Evolutionary conservation across 139 green algal species (phyloP).

Genomic region (Chlorella sp.): DNA sequence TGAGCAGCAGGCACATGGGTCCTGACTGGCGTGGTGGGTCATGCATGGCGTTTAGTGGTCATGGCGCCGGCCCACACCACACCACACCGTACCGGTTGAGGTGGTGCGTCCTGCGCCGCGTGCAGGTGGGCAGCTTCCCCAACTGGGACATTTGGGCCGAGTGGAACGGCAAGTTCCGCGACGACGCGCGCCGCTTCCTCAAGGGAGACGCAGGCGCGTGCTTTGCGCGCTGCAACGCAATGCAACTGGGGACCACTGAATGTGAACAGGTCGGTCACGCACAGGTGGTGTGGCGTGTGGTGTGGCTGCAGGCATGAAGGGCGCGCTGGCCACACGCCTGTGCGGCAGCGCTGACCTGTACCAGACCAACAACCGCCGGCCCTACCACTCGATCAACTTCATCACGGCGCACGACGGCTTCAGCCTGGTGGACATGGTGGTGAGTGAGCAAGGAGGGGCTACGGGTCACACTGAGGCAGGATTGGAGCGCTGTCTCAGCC

Average conservation of each 20-base stretch:
- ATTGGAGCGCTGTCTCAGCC: not conserved
- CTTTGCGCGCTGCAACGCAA: not conserved
- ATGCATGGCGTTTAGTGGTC: too few species aligned
- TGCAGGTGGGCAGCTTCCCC: conserved; percentile 83
- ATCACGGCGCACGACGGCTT: conserved; percentile 95
- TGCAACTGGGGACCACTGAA: not conserved
- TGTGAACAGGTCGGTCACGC: too few species aligned
- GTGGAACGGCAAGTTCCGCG: conserved; percentile 89
- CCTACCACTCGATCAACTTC: conserved; percentile 96
- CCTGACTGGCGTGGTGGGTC: too few species aligned
- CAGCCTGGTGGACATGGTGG: conserved; percentile 86
- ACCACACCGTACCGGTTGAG: not conserved
- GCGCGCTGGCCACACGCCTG: conserved; percentile 81
- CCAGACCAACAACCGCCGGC: conserved; percentile 60
- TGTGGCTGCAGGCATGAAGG: conserved; percentile 89
- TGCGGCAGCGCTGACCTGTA: conserved; percentile 91
- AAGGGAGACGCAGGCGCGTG: conserved; percentile 49
- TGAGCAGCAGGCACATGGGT: conserved; percentile 10
- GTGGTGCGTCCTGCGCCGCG: not conserved
- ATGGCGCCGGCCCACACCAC: too few species aligned
- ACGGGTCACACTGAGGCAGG: not conserved
- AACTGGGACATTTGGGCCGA: conserved; percentile 91
- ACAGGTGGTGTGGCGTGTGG: too few species aligned
- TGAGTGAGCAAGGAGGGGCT: too few species aligned
- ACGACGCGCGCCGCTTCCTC: conserved; percentile 77